Percentiles rank a stretch among this genome's conserved stretches.
Conservation (phyloP, 176 grass and related monocot species). For the Bonia amplexicaulis region DNA sequence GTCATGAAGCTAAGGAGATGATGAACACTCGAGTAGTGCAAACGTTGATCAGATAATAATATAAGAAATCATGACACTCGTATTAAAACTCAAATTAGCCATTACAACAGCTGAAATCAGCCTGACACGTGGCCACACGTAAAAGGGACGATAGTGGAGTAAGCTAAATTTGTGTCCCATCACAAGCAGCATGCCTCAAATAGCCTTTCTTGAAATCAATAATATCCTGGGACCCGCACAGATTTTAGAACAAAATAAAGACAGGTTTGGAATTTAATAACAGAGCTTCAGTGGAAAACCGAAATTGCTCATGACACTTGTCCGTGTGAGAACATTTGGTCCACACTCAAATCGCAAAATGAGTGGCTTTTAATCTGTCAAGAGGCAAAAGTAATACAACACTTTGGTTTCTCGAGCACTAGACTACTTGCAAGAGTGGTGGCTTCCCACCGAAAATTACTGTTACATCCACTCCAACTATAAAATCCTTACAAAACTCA, state of each 20-base stretch:
- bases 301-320: slow-evolving; percentile 23
- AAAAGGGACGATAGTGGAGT: slow-evolving; percentile 41
- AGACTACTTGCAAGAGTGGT: slow-evolving; percentile 12
- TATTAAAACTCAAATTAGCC: slow-evolving; percentile 5
- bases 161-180: slow-evolving; percentile 36
- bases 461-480: slow-evolving; percentile 21
- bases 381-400: neutral
- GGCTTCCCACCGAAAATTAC: slow-evolving; percentile 10
- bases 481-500: slow-evolving; percentile 26
- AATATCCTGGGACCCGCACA: slow-evolving; percentile 25
- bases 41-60: neutral
- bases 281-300: slow-evolving; percentile 5
- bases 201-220: slow-evolving; percentile 43
- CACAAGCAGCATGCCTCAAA: slow-evolving; percentile 33
- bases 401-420: slow-evolving; percentile 15
- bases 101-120: neutral
- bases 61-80: neutral
- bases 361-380: neutral
- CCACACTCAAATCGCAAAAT: slow-evolving; percentile 16
- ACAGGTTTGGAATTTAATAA: neutral
- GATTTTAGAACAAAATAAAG: slow-evolving; percentile 27
- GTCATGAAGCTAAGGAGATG: neutral
- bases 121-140: slow-evolving; percentile 21
- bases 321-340: slow-evolving; percentile 23
- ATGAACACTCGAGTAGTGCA: neutral